Evolutionary conservation across 768 basidiomycete genomes (phyloP).

Genomic region (Leccinum rimulosum): DNA sequence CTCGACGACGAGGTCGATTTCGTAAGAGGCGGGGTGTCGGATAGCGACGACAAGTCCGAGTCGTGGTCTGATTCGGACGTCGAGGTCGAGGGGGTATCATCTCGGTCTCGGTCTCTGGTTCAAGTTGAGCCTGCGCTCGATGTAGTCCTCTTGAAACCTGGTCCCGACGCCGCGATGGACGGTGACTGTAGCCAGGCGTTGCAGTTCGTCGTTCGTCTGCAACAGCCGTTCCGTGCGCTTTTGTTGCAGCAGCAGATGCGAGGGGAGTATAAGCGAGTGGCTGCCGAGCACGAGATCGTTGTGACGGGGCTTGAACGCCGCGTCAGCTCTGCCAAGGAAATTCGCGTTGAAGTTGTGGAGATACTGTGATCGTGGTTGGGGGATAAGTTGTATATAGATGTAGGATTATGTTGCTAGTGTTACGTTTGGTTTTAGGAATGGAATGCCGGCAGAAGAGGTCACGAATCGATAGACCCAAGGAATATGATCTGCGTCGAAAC

Average conservation of each 20-base stretch:
- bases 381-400: neutral
- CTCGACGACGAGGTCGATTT: neutral
- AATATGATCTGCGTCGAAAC: too few relatives aligned
- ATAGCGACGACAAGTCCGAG: neutral
- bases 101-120: neutral
- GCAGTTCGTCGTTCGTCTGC: slow-evolving; percentile 7
- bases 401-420: neutral
- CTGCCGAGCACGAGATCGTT: neutral
- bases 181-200: neutral
- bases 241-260: slow-evolving; percentile 3
- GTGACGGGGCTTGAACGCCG: neutral
- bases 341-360: neutral
- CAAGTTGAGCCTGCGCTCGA: neutral
- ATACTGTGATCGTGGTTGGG: neutral
- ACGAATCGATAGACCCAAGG: too few relatives aligned
- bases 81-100: neutral
- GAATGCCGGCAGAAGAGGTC: too few relatives aligned
- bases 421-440: neutral
- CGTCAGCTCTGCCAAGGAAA: neutral
- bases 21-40: neutral
- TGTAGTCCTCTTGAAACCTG: too few relatives aligned
- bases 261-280: neutral
- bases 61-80: neutral
- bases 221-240: slow-evolving; percentile 8
- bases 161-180: neutral